Evolutionary conservation across 306 rosid genomes (phyloP), one percentile per base, ranked within the genome.

Genomic region (Trifolium dubium): DNA sequence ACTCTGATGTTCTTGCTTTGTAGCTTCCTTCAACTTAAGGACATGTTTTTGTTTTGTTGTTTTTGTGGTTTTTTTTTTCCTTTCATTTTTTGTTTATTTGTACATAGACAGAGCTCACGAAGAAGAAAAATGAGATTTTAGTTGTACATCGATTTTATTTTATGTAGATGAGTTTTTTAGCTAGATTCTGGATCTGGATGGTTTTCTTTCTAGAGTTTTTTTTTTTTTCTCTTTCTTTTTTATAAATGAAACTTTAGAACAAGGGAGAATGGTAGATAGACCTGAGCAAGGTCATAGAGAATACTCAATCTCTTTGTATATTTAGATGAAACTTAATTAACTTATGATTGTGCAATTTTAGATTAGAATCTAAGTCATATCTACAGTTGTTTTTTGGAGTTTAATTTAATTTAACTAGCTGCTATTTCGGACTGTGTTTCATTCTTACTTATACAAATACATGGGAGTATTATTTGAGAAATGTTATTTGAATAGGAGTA

Each of bases 1-100:
- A 83, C 67, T 63, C 69, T 8, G 92, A 89, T 67, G 40, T 23
- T 67, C 12, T 77, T 49, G 2, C 66, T 78, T 85, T 73, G 50
- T 86, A 69, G 47, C 31, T 62, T 13, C 4, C 3, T 71, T 53
- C 3, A 2, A 15, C 12, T 9, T 8, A 47, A 47, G 15, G n/a
- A 14, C 43, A 8, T 40, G 59, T 30, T 69, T 31, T 7, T 7
- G 1, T 1, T 49, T 17, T 11, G 0, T 18, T 9, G 12, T 53
- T 18, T 53, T 19, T 53, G 11, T 4, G 10, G 9, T 18, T 18
- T 23, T 40, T 40, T 29, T 30, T 34, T 18, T 41, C 1, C 9
- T 1, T 8, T 28, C 13, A 4, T 37, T 51, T 73, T 35, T 37
- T 54, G 13, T 73, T 17, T 7, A 12, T 67, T 34, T 75, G 64